Percentiles rank a stretch among this genome's conserved stretches.
Conservation (phyloP, 2,329 filamentous ascomycete species). For the Penicillium nordicum region DNA sequence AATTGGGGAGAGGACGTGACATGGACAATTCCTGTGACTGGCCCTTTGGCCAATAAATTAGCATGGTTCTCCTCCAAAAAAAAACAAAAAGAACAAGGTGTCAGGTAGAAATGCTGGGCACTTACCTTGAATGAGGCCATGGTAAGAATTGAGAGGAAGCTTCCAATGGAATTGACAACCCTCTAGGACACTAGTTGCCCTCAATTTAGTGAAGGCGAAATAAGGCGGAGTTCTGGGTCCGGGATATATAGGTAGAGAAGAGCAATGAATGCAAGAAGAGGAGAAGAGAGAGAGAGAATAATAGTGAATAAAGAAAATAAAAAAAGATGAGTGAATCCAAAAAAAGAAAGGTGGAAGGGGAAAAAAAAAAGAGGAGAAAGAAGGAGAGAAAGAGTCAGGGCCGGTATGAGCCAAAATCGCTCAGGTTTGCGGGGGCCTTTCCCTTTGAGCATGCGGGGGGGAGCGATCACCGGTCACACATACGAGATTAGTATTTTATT, state of each 20-base stretch:
- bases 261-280: conserved; percentile 6
- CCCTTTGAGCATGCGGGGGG: conserved; percentile 29
- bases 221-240: conserved; percentile 7
- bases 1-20: conserved; percentile 64
- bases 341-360: conserved; percentile 23
- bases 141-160: conserved; percentile 23
- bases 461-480: conserved; percentile 17
- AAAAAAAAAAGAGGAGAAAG: conserved; percentile 14
- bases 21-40: conserved; percentile 46
- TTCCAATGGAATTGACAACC: conserved; percentile 31
- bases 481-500: conserved; percentile 7
- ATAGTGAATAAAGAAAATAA: conserved; percentile 15
- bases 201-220: conserved; percentile 22
- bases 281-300: conserved; percentile 13
- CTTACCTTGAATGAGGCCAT: conserved; percentile 44
- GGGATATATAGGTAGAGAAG: background rate
- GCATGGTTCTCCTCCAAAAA: background rate
- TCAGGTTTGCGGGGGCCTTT: conserved; percentile 28
- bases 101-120: background rate
- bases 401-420: conserved; percentile 25
- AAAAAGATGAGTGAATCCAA: conserved; percentile 14
- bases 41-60: conserved; percentile 24
- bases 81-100: background rate
- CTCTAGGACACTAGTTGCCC: conserved; percentile 13
- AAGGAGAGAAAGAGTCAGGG: conserved; percentile 23